These are phyloP conservation scores for Ceratocystis eucalypticola DNA, from an alignment of 2,329 filamentous ascomycete genomes.

Conservation along the genomic window DNA sequence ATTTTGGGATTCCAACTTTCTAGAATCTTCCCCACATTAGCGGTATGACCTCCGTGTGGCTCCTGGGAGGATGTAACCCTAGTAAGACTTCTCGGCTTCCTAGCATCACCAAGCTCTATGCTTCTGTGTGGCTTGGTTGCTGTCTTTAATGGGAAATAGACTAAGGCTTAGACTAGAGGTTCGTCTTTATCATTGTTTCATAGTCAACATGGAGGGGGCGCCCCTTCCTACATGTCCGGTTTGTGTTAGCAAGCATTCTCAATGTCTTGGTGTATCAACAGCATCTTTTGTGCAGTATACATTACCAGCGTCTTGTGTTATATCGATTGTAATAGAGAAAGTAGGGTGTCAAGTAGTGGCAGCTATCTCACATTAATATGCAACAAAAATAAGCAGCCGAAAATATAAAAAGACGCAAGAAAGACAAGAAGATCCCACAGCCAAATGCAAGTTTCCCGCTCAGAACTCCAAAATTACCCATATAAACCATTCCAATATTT, in stretches of 20 bases:
- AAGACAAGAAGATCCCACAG: background rate
- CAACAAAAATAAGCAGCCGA: background rate
- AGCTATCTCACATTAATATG: no score
- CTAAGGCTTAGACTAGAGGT: background rate
- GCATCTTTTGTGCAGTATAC: no score
- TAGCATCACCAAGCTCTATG: background rate
- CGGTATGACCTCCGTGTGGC: background rate
- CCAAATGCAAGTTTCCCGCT: background rate
- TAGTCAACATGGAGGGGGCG: background rate
- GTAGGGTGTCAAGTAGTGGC: no score
- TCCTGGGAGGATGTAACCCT: background rate
- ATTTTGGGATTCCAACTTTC: slow-evolving; percentile 13
- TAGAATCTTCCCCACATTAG: slow-evolving; percentile 15
- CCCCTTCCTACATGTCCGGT: background rate
- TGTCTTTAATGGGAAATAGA: background rate
- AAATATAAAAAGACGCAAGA: background rate
- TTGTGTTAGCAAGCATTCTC: background rate
- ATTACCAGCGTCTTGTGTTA: no score
- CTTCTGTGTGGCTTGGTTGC: background rate
- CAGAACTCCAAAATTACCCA: background rate
- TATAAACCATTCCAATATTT: slow-evolving; percentile 2
- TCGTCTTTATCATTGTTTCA: background rate
- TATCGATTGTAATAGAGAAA: no score
- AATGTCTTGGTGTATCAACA: no score
- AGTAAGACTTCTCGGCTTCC: background rate